Base-by-base conservation (phyloP, 164 flowering plant species). In the Kingdonia uniflora region DNA sequence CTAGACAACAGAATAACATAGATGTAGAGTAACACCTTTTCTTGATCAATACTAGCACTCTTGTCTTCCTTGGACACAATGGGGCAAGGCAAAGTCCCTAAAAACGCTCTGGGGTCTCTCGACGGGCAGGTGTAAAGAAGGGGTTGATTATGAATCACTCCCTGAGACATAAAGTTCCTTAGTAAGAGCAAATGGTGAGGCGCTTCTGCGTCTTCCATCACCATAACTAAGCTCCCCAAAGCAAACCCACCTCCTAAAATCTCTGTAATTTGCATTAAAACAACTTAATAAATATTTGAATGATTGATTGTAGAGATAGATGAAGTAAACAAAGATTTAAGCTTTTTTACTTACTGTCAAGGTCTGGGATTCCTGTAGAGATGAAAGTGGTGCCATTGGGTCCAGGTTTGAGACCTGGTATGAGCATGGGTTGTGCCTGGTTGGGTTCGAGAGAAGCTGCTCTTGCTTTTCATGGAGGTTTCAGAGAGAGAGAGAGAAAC, bases 151-250 rank as follows among this genome's bases (percentile, higher is more conserved):
- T 82, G 95, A 61, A 88, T 71, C 42, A 92, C 67, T 47, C 97
- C 97, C 66, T 86, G 99, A 51, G 97, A 79, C 99, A 92, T 88
- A 58, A 86, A 92, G 77, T 80, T 84, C 67, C 99, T 79, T 61
- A 92, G 56, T 62, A 92, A 73, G 26, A 88, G 80, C 79, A 92
- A 73, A 72, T 89, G 99, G 69, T 86, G 99, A 43, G 99, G 99
- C 0, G 95, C 91, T 69, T 92, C 97, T 25, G 87, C 61, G 51
- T 92, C 99, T 72, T 92, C 99, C 97, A 88, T 89, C 46, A 92
- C 71, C 89, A 92, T 72, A 12, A 92, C 80, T 24, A 92, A 60
- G 62, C 89, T 86, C 56, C 95, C 95, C 45, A 92, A 53, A 42
- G 81, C 55, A 51, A 84, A 77, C 51, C 99, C 99, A 61, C 97